Evolutionary conservation across 257 asterid species (phyloP).

Genomic region (Penstemon davidsonii): DNA sequence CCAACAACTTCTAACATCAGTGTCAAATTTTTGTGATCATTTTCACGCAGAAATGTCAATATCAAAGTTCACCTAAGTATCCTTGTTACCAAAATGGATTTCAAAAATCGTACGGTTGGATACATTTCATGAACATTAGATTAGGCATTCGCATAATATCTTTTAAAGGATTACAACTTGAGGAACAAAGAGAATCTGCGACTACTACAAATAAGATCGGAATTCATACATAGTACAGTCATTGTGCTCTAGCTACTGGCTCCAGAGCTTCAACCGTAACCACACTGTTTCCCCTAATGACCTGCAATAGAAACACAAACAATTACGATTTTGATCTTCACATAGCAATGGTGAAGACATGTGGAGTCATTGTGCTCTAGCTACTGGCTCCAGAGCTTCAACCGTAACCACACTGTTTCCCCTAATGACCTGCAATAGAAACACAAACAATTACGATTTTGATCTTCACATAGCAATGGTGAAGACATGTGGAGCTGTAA

Average conservation of each 20-base stretch:
- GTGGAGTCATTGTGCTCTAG: slow-evolving; percentile 54
- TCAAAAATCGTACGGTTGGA: no score
- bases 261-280: slow-evolving; percentile 94
- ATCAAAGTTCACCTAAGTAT: no score
- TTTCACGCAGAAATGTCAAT: no score
- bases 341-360: not conserved
- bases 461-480: not conserved
- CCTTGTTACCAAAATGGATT: no score
- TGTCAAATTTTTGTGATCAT: no score
- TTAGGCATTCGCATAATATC: not conserved
- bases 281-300: slow-evolving; percentile 85
- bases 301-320: slow-evolving; percentile 41
- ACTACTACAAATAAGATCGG: slow-evolving; percentile 18
- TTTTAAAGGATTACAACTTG: slow-evolving; percentile 8
- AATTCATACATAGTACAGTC: slow-evolving; percentile 26
- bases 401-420: slow-evolving; percentile 93
- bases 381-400: slow-evolving; percentile 88
- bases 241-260: slow-evolving; percentile 67
- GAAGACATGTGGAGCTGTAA: not conserved
- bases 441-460: not conserved
- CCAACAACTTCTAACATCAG: no score
- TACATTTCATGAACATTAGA: no score
- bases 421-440: slow-evolving; percentile 64
- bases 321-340: slow-evolving; percentile 1
- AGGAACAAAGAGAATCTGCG: slow-evolving; percentile 7